phyloP scores from a whole-genome alignment of 108 stramenopile genomes.

The Tribonema minus region DNA sequence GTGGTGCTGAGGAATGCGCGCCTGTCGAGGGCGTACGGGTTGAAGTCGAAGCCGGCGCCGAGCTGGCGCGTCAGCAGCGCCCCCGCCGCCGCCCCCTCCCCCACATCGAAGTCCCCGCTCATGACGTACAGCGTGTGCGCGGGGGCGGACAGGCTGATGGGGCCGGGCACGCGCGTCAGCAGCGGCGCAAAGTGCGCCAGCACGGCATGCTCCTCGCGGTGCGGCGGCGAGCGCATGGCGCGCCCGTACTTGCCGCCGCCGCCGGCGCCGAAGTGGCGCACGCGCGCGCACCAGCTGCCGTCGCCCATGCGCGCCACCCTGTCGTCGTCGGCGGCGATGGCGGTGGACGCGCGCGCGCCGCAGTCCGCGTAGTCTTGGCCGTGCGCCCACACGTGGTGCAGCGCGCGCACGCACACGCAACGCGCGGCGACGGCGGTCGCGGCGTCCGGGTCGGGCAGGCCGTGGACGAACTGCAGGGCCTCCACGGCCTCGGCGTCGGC shows the following conservation, averaged over 20 bases:
- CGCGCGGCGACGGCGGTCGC: not conserved
- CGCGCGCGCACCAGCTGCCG: not conserved
- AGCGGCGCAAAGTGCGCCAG: not conserved
- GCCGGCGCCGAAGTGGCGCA: not conserved
- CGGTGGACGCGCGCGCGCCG: not conserved
- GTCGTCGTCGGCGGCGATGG: not conserved
- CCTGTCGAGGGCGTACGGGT: not conserved
- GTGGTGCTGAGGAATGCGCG: not conserved
- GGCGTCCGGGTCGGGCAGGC: not conserved
- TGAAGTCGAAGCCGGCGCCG: not conserved
- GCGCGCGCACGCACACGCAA: not conserved
- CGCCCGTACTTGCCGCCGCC: not conserved
- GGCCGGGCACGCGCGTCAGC: not conserved
- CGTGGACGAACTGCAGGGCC: not conserved
- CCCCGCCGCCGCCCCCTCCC: not conserved
- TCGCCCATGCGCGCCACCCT: not conserved
- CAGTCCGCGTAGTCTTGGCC: not conserved
- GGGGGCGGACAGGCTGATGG: not conserved
- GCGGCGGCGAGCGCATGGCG: not conserved
- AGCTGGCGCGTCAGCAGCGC: not conserved
- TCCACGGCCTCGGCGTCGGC: not conserved
- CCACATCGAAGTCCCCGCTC: not conserved
- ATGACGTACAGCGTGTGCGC: not conserved
- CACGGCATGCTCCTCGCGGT: not conserved
- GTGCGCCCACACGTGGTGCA: not conserved